Evolutionary conservation across 495 filamentous ascomycete species (phyloP).

Genomic region (Sordaria brevicollis): DNA sequence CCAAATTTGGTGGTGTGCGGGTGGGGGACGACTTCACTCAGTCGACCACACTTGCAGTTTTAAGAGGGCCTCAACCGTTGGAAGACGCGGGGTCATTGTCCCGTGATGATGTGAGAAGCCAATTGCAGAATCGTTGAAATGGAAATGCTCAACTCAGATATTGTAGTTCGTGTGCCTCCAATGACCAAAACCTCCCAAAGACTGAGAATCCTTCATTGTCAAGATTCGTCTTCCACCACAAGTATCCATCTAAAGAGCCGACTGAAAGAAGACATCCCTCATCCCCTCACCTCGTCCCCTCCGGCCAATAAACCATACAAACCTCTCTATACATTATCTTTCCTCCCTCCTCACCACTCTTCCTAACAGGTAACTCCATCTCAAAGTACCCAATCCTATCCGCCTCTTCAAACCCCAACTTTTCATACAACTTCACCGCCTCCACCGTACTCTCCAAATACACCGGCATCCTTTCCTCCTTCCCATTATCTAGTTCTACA

Average conservation of each 20-base stretch:
- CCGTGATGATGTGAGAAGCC: background rate
- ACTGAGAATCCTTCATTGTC: no score
- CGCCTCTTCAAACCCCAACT: slow-evolving; percentile 25
- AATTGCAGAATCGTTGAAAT: background rate
- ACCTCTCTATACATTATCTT: slow-evolving; percentile 14
- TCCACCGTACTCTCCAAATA: slow-evolving; percentile 35
- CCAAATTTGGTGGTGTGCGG: background rate
- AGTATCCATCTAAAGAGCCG: background rate
- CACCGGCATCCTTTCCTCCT: slow-evolving; percentile 20
- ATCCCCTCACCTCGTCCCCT: background rate
- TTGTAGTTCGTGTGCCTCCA: no score
- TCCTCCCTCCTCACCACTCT: background rate
- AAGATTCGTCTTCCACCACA: no score
- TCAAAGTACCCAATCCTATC: slow-evolving; percentile 18
- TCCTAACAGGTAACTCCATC: slow-evolving; percentile 15
- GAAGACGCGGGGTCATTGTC: background rate
- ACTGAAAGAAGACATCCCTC: no score
- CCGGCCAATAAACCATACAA: slow-evolving; percentile 21
- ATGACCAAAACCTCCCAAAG: no score
- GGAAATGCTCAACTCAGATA: background rate
- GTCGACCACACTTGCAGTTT: background rate
- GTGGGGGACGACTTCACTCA: background rate
- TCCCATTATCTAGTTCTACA: slow-evolving; percentile 26
- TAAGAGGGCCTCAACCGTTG: background rate
- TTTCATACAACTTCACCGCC: slow-evolving; percentile 31